Conservation (phyloP, 306 rosid genomes). For the Hippophae rhamnoides region DNA sequence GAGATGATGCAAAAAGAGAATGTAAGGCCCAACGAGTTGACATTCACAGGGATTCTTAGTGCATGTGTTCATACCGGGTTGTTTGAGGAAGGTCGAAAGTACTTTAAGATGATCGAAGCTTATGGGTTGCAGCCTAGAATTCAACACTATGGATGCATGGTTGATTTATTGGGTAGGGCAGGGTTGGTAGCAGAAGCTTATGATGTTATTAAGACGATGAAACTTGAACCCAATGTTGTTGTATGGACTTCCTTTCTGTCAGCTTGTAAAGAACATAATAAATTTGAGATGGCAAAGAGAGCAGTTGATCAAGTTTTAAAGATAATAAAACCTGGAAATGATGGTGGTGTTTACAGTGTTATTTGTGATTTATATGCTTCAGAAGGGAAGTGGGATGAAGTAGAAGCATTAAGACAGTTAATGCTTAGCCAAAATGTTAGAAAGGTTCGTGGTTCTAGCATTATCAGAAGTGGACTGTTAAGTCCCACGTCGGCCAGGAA, state of each 20-base stretch:
- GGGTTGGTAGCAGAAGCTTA: conserved; percentile 58
- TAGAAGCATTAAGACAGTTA: conserved; percentile 39
- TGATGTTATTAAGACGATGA: conserved; percentile 37
- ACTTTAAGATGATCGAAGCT: conserved; percentile 49
- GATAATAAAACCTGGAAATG: conserved; percentile 33
- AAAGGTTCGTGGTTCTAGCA: conserved; percentile 36
- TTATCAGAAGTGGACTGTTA: conserved; percentile 25
- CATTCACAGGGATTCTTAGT: conserved; percentile 54
- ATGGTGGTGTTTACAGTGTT: conserved; percentile 44
- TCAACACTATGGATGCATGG: conserved; percentile 59
- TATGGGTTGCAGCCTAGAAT: conserved; percentile 33
- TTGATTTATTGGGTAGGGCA: conserved; percentile 51
- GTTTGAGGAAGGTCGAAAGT: conserved; percentile 37
- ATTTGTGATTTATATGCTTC: conserved; percentile 48
- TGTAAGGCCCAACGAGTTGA: conserved; percentile 45
- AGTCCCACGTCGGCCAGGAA: too few species aligned
- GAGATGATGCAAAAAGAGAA: conserved; percentile 39
- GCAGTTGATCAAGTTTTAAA: conserved; percentile 36
- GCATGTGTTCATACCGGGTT: conserved; percentile 50
- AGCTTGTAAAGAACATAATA: conserved; percentile 51
- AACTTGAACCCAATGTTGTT: conserved; percentile 36
- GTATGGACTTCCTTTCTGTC: conserved; percentile 45
- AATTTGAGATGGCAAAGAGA: conserved; percentile 50
- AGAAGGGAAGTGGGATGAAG: conserved; percentile 49
- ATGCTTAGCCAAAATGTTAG: conserved; percentile 29